A percentile compares a stretch with the other conserved stretches of the same genome.
phyloP scores from a whole-genome alignment of 257 asterid species.

The Nicotiana sylvestris region DNA sequence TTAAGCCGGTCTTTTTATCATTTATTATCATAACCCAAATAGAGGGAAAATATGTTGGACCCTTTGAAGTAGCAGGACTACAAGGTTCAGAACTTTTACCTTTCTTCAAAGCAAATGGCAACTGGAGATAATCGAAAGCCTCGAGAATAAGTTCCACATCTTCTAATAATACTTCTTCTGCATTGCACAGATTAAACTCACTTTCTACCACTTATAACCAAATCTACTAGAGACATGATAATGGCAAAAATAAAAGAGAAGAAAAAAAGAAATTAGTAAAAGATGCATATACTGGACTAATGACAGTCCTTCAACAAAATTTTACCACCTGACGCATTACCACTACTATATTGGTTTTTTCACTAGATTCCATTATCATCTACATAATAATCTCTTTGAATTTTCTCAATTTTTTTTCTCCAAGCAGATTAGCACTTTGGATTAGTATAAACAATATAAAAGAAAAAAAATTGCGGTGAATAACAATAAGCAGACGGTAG shows the following conservation, averaged over 20 bases:
- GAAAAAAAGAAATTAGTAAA: neutral
- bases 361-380: neutral
- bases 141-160: constrained; percentile 94
- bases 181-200: constrained; percentile 13
- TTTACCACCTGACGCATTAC: too few species aligned
- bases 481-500: neutral
- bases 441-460: neutral
- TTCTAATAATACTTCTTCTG: constrained; percentile 93
- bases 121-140: constrained; percentile 89
- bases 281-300: neutral
- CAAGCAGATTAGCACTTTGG: neutral
- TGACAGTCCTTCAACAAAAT: neutral
- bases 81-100: constrained; percentile 35
- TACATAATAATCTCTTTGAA: neutral
- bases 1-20: too few species aligned
- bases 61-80: neutral
- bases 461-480: neutral
- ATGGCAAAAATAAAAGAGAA: neutral
- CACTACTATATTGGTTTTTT: too few species aligned
- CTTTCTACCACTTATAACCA: neutral
- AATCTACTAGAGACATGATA: constrained; percentile 9
- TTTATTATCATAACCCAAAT: too few species aligned
- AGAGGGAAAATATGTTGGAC: neutral
- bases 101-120: constrained; percentile 78
- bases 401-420: neutral